Conservation (phyloP, 2,329 filamentous ascomycete genomes). For the Neurospora sp. region DNA sequence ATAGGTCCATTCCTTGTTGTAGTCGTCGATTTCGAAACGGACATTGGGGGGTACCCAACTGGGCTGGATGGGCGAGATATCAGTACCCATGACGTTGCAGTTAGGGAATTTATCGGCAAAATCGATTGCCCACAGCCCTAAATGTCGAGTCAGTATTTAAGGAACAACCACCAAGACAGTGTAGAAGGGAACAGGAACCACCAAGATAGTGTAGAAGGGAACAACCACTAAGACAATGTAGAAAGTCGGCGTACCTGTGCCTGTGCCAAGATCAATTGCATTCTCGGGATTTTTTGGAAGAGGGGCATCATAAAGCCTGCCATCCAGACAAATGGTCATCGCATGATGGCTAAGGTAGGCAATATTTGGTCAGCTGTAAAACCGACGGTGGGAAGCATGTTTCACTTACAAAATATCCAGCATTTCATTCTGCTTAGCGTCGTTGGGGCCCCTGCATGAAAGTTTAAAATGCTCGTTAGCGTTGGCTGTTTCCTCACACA, state of each 20-base stretch:
- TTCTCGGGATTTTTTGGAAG: neutral
- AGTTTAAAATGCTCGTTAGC: neutral
- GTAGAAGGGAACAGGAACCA: too few species aligned
- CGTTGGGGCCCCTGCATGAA: constrained; percentile 9
- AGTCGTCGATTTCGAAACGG: too few species aligned
- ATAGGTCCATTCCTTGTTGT: too few species aligned
- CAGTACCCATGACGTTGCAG: too few species aligned
- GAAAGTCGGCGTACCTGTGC: constrained; percentile 6
- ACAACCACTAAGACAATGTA: neutral
- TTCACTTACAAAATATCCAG: constrained; percentile 10
- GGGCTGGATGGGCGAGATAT: too few species aligned
- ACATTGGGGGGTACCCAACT: too few species aligned
- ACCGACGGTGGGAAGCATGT: neutral
- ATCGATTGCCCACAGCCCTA: too few species aligned
- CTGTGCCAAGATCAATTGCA: constrained; percentile 14
- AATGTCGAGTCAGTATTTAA: too few species aligned
- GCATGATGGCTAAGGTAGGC: constrained; percentile 8
- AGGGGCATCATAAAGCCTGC: constrained; percentile 9
- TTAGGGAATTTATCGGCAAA: too few species aligned
- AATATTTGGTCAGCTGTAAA: neutral
- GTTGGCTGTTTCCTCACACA: neutral
- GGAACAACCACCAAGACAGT: too few species aligned
- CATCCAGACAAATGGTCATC: constrained; percentile 9
- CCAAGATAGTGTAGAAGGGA: too few species aligned
- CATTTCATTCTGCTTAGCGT: constrained; percentile 8